These are phyloP conservation scores for Imleria badia DNA, from an alignment of 768 basidiomycete genomes.

Conservation along the genomic window DNA sequence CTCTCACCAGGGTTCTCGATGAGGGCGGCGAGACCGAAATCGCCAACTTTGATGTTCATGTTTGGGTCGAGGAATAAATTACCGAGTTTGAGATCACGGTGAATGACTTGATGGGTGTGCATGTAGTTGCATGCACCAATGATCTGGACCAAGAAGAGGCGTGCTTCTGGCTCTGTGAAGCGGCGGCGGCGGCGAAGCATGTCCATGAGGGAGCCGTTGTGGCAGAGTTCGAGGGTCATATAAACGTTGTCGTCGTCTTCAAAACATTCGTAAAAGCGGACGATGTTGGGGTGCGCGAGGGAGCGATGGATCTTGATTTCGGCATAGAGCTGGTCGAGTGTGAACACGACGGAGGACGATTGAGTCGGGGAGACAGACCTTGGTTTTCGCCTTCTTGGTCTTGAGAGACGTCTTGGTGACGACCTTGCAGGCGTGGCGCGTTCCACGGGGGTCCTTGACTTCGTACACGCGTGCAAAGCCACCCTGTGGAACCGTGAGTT, in stretches of 20 bases:
- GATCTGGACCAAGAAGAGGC: constrained; percentile 92
- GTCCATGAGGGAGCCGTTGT: constrained; percentile 88
- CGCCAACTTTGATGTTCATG: constrained; percentile 97
- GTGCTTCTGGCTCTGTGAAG: constrained; percentile 89
- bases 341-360: constrained; percentile 1
- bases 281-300: constrained; percentile 90
- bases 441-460: constrained; percentile 69
- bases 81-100: constrained; percentile 94
- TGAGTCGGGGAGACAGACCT: constrained; percentile 49
- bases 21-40: constrained; percentile 95
- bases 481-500: constrained; percentile 44
- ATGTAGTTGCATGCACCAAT: constrained; percentile 97
- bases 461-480: constrained; percentile 98
- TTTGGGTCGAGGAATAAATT: constrained; percentile 89
- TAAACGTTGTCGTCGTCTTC: constrained; percentile 96
- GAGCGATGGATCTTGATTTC: constrained; percentile 98
- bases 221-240: constrained; percentile 93
- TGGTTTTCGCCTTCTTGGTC: constrained; percentile 96
- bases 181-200: constrained; percentile 83
- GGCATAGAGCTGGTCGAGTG: constrained; percentile 74
- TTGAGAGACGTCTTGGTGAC: constrained; percentile 90
- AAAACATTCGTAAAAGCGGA: constrained; percentile 89
- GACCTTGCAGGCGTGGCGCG: constrained; percentile 85
- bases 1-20: constrained; percentile 96
- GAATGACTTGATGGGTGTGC: constrained; percentile 96